Evolutionary conservation across 768 basidiomycete species (phyloP).

Genomic region (Leccinum pellstonianum): DNA sequence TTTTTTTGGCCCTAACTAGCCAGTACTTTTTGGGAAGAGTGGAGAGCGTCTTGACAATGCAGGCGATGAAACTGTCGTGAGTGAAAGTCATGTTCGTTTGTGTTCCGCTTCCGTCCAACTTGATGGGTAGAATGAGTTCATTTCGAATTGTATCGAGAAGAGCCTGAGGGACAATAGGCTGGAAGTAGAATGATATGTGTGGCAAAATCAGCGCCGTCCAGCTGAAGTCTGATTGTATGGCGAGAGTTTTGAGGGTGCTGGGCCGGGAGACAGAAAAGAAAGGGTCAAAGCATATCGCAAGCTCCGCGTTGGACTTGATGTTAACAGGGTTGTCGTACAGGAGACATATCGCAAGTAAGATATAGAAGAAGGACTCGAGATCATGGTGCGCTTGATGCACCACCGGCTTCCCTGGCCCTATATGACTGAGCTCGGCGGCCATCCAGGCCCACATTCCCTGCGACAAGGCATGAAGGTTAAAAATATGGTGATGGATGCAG

Average conservation of each 20-base stretch:
- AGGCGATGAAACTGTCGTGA: background rate
- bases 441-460: slow-evolving; percentile 10
- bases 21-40: background rate
- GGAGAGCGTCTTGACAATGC: background rate
- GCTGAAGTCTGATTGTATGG: background rate
- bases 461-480: too few relatives aligned
- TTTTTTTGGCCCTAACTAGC: background rate
- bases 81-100: background rate
- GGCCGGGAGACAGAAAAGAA: background rate
- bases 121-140: background rate
- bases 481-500: too few relatives aligned
- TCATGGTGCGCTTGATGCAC: slow-evolving; percentile 1
- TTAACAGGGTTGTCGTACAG: background rate
- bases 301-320: too few relatives aligned
- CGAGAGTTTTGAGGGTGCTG: background rate
- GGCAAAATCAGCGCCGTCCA: background rate
- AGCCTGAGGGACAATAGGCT: background rate
- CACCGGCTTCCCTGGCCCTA: background rate
- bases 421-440: slow-evolving; percentile 3
- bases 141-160: background rate
- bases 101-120: background rate
- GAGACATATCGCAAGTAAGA: slow-evolving; percentile 7
- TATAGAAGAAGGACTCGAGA: slow-evolving; percentile 14
- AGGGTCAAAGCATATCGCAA: slow-evolving; percentile 4
- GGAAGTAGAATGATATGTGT: slow-evolving; percentile 4